Evolutionary conservation across 768 basidiomycete species (phyloP).

Genomic region (Hericium erinaceus): DNA sequence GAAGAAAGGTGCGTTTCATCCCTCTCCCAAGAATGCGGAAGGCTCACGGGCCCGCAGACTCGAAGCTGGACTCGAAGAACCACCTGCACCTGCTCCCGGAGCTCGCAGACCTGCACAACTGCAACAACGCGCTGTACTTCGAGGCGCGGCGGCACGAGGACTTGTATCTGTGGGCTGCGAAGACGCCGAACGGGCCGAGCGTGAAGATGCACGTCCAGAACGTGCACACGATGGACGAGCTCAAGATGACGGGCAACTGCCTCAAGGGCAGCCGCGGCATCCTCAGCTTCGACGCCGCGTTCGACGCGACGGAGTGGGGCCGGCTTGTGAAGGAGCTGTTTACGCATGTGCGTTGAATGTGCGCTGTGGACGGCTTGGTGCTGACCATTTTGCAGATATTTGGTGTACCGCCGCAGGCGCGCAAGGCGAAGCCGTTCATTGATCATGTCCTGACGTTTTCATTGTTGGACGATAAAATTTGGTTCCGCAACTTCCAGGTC

Average conservation of each 20-base stretch:
- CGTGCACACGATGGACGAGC: slow-evolving; percentile 98
- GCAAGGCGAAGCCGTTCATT: slow-evolving; percentile 92
- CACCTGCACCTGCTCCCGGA: slow-evolving; percentile 89
- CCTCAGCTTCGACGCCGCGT: slow-evolving; percentile 84
- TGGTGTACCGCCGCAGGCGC: slow-evolving; percentile 83
- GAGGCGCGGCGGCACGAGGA: slow-evolving; percentile 95
- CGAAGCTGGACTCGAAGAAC: slow-evolving; percentile 95
- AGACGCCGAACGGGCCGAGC: slow-evolving; percentile 96
- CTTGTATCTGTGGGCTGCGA: slow-evolving; percentile 92
- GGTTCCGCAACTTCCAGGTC: slow-evolving; percentile 99
- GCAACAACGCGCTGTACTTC: slow-evolving; percentile 96
- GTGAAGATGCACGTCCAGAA: slow-evolving; percentile 98
- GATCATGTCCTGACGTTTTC: slow-evolving; percentile 98
- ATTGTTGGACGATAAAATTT: slow-evolving; percentile 89
- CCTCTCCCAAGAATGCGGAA: background rate
- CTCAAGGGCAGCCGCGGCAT: slow-evolving; percentile 90
- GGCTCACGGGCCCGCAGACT: slow-evolving; percentile 42
- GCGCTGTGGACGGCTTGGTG: background rate
- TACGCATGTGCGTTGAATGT: slow-evolving; percentile 59
- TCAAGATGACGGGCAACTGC: slow-evolving; percentile 99
- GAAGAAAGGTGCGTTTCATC: slow-evolving; percentile 72
- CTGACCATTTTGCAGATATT: slow-evolving; percentile 58
- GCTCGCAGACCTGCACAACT: slow-evolving; percentile 93
- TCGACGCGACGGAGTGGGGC: slow-evolving; percentile 85
- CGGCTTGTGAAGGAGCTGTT: slow-evolving; percentile 87